These are phyloP conservation scores for Phytophthora multivora DNA, from an alignment of 352 stramenopile species.

Conservation along the genomic window DNA sequence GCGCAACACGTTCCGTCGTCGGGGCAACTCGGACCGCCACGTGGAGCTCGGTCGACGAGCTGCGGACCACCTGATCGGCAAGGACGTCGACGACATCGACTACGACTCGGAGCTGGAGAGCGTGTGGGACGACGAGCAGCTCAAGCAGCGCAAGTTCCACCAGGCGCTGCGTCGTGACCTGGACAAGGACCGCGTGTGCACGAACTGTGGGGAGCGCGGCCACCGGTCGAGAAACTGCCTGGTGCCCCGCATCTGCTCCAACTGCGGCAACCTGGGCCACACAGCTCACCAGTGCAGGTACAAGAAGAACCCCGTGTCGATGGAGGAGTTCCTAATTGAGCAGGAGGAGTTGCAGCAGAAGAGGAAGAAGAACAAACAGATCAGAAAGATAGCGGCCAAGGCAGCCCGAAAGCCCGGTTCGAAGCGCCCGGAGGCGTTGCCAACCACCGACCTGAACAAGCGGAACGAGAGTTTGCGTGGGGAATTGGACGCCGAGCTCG, in stretches of 20 bases:
- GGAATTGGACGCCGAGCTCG: conserved; percentile 66
- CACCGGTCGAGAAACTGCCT: conserved; percentile 74
- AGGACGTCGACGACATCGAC: conserved; percentile 60
- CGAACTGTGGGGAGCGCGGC: conserved; percentile 77
- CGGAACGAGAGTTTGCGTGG: conserved; percentile 58
- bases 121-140: conserved; percentile 37
- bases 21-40: conserved; percentile 8
- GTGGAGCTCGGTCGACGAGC: conserved; percentile 20
- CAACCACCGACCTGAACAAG: conserved; percentile 41
- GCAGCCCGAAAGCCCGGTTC: conserved; percentile 13
- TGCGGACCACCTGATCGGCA: conserved; percentile 13
- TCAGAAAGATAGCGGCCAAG: conserved; percentile 20
- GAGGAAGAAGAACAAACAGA: conserved; percentile 24
- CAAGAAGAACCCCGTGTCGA: conserved; percentile 22
- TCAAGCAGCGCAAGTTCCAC: conserved; percentile 66
- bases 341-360: conserved; percentile 25
- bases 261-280: conserved; percentile 79
- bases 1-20: conserved; percentile 21
- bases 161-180: conserved; percentile 61
- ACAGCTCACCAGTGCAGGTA: conserved; percentile 52
- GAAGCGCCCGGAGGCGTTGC: conserved; percentile 17
- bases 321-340: conserved; percentile 37
- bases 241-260: conserved; percentile 76
- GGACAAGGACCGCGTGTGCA: conserved; percentile 69
- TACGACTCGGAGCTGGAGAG: conserved; percentile 74